Evolutionary conservation across 805 yeast species (phyloP).

Genomic region (Kurtzmaniella cleridarum): DNA sequence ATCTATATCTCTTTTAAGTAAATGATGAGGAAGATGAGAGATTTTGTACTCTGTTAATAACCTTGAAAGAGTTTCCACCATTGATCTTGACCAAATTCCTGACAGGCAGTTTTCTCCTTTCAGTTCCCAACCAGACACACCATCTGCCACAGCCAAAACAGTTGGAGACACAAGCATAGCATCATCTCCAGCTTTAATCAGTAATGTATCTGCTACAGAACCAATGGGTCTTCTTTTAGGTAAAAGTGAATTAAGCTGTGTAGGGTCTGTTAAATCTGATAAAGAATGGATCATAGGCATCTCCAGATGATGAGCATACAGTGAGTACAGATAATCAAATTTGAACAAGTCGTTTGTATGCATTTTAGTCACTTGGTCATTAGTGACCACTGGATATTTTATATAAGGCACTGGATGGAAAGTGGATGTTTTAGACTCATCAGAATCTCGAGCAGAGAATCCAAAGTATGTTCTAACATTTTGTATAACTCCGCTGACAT

Average conservation of each 20-base stretch:
- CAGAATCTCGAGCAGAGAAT: constrained; percentile 6
- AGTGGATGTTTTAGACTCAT: constrained; percentile 22
- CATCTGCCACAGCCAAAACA: constrained; percentile 51
- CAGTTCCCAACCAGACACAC: constrained; percentile 53
- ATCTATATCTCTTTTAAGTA: constrained; percentile 37
- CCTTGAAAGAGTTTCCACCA: constrained; percentile 46
- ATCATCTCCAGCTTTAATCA: constrained; percentile 52
- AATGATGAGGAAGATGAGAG: constrained; percentile 30
- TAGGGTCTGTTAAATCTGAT: constrained; percentile 46
- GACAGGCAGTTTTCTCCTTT: constrained; percentile 37
- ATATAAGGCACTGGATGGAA: constrained; percentile 20
- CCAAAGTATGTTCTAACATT: constrained; percentile 2
- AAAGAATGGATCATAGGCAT: constrained; percentile 42
- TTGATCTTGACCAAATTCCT: constrained; percentile 49
- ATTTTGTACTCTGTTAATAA: constrained; percentile 41
- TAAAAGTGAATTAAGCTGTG: constrained; percentile 38
- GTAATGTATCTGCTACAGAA: constrained; percentile 46
- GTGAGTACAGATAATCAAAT: constrained; percentile 40
- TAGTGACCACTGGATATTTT: constrained; percentile 35
- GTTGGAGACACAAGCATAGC: constrained; percentile 52
- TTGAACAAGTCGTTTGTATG: constrained; percentile 32
- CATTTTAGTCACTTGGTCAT: constrained; percentile 31
- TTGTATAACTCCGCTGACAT: constrained; percentile 1
- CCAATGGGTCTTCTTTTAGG: constrained; percentile 50
- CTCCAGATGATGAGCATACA: constrained; percentile 44